Percentiles rank a stretch among this genome's conserved stretches.
phyloP scores from a whole-genome alignment of 805 yeast species.

The Ogataea glucozyma region DNA sequence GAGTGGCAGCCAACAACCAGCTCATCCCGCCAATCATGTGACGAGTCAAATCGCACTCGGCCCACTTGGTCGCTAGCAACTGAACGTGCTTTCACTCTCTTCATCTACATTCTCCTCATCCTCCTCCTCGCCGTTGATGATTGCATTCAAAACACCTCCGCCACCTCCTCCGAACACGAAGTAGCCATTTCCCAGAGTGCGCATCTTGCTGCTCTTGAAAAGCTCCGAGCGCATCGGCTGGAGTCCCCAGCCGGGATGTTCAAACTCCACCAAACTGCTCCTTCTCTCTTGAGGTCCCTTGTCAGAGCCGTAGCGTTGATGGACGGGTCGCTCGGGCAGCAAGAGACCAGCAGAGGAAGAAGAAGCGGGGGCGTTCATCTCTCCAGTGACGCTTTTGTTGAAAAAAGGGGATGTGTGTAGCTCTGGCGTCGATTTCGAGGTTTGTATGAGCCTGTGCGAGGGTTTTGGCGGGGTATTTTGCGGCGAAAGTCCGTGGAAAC shows the following conservation, averaged over 20 bases:
- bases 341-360: neutral
- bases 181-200: conserved; percentile 24
- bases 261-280: conserved; percentile 15
- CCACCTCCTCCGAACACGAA: conserved; percentile 27
- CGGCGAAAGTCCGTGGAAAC: neutral
- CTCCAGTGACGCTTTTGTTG: neutral
- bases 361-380: neutral
- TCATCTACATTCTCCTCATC: too few species aligned
- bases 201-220: conserved; percentile 4
- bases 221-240: conserved; percentile 15
- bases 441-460: conserved; percentile 13
- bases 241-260: conserved; percentile 8
- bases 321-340: conserved; percentile 3
- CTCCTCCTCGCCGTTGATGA: conserved; percentile 13
- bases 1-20: too few species aligned
- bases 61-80: too few species aligned
- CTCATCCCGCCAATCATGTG: too few species aligned
- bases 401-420: conserved; percentile 7
- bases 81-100: too few species aligned
- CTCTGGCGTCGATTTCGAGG: conserved; percentile 24
- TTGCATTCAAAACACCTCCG: conserved; percentile 20
- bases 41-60: too few species aligned
- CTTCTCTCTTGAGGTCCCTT: conserved; percentile 11
- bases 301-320: conserved; percentile 1
- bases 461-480: neutral